Evolutionary conservation across 768 basidiomycete genomes (phyloP).

Genomic region (Hortiboletus flavorubellus): DNA sequence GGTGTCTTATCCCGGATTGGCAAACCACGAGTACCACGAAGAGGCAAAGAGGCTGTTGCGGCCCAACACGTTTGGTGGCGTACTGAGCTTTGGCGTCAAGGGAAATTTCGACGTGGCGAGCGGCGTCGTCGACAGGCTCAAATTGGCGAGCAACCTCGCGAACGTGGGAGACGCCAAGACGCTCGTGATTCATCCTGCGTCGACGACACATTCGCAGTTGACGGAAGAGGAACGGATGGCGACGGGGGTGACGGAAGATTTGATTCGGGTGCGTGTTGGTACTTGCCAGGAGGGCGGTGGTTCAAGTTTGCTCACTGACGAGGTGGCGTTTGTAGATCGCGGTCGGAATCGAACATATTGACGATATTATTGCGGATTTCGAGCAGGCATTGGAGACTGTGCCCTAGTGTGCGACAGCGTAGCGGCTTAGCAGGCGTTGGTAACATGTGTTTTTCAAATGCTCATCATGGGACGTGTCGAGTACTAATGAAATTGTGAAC

Average conservation of each 20-base stretch:
- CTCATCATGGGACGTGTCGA: too few relatives aligned
- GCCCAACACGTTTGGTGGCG: slow-evolving; percentile 8
- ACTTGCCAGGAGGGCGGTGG: too few relatives aligned
- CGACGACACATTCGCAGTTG: slow-evolving; percentile 75
- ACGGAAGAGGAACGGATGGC: slow-evolving; percentile 54
- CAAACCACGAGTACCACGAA: slow-evolving; percentile 8
- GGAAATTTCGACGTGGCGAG: slow-evolving; percentile 15
- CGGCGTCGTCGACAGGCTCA: slow-evolving; percentile 37
- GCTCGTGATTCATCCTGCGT: slow-evolving; percentile 74
- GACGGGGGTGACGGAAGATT: slow-evolving; percentile 72
- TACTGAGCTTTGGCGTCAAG: slow-evolving; percentile 13
- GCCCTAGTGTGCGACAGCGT: neutral
- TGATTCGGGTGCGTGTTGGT: slow-evolving; percentile 54
- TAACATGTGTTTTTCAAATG: too few relatives aligned
- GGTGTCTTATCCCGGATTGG: slow-evolving; percentile 11
- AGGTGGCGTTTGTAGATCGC: neutral
- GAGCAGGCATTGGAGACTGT: slow-evolving; percentile 8
- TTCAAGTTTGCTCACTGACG: too few relatives aligned
- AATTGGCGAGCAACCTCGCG: slow-evolving; percentile 35
- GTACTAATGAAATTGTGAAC: too few relatives aligned
- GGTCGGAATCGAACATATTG: slow-evolving; percentile 17
- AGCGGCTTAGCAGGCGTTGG: too few relatives aligned
- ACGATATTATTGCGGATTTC: slow-evolving; percentile 17
- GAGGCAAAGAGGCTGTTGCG: slow-evolving; percentile 12
- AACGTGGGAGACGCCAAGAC: slow-evolving; percentile 67